phyloP scores from a whole-genome alignment of 441 rosid genomes.

The Syzygium malaccense region DNA sequence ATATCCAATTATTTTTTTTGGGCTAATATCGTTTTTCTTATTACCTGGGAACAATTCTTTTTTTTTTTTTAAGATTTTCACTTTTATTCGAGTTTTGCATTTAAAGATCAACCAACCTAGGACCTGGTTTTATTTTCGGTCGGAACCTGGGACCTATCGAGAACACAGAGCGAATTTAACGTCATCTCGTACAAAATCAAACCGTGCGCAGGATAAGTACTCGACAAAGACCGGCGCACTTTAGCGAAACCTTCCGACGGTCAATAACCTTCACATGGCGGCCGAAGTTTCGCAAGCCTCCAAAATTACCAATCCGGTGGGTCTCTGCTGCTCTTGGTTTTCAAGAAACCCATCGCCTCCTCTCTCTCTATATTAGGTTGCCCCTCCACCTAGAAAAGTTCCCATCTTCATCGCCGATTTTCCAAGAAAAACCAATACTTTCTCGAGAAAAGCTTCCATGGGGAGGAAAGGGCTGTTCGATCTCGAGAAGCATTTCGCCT shows the following conservation, averaged over 20 bases:
- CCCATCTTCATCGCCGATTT: not conserved
- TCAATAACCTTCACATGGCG: not conserved
- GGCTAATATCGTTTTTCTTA: not conserved
- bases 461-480: slow-evolving; percentile 51
- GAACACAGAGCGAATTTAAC: not conserved
- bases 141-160: not conserved
- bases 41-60: not conserved
- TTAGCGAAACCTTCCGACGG: not conserved
- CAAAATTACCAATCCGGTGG: not conserved
- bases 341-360: not conserved
- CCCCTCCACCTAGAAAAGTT: not conserved
- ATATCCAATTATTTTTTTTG: accelerated
- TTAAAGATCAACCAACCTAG: not conserved
- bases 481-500: slow-evolving; percentile 85
- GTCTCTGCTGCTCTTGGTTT: not conserved
- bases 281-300: not conserved
- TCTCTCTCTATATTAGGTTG: too few species aligned
- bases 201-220: not conserved
- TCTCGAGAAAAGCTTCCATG: slow-evolving; percentile 4
- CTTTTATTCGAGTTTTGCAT: not conserved
- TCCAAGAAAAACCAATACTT: not conserved
- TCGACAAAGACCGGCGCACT: not conserved
- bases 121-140: not conserved
- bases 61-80: not conserved
- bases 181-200: not conserved